These are phyloP conservation scores for Stephanodiscus triporus DNA, from an alignment of 108 stramenopile species.

Conservation along the genomic window DNA sequence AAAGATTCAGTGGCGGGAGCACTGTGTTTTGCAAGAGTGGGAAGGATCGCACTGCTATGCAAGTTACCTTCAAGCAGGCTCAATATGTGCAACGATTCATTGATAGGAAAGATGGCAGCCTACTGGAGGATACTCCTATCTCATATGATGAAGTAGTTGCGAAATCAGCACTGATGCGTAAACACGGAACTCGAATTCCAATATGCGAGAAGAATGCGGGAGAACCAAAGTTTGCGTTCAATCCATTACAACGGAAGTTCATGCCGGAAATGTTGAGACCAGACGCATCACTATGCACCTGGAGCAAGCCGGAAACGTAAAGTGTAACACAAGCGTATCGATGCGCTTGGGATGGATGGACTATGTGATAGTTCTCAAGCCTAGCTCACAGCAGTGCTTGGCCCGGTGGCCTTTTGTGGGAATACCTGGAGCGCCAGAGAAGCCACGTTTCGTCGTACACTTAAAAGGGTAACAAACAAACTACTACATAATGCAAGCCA, in stretches of 20 bases:
- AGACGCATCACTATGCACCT: constrained; percentile 67
- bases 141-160: constrained; percentile 44
- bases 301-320: constrained; percentile 58
- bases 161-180: constrained; percentile 71
- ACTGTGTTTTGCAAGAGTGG: constrained; percentile 92
- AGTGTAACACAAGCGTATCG: not conserved
- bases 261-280: constrained; percentile 88
- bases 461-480: not conserved
- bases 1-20: constrained; percentile 79
- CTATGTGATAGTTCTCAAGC: too few relatives aligned
- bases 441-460: not conserved
- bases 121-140: constrained; percentile 20
- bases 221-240: constrained; percentile 89
- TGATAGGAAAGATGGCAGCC: constrained; percentile 22
- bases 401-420: too few relatives aligned
- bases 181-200: constrained; percentile 85
- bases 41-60: constrained; percentile 95
- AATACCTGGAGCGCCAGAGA: too few relatives aligned
- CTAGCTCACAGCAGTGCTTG: too few relatives aligned
- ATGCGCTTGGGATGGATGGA: too few relatives aligned
- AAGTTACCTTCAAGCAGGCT: constrained; percentile 89
- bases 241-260: constrained; percentile 87
- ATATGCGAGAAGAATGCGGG: constrained; percentile 95
- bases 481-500: not conserved
- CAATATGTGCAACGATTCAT: constrained; percentile 70